These are phyloP conservation scores for Monilinia polystroma DNA, from an alignment of 2,329 filamentous ascomycete genomes.

Conservation along the genomic window DNA sequence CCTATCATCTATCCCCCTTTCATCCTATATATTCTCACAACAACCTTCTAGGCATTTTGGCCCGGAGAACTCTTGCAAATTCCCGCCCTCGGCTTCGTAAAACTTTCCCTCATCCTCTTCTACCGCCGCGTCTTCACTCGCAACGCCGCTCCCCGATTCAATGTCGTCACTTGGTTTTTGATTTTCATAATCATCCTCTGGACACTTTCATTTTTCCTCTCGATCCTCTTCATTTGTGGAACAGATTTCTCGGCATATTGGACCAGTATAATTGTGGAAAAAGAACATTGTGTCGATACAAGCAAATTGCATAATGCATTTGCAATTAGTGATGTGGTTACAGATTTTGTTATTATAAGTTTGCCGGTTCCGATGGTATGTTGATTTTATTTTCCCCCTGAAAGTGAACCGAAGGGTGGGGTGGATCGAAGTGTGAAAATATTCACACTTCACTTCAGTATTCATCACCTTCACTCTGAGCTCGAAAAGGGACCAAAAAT, in stretches of 20 bases:
- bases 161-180: constrained; percentile 12
- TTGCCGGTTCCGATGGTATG: constrained; percentile 18
- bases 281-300: constrained; percentile 17
- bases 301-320: constrained; percentile 19
- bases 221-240: constrained; percentile 20
- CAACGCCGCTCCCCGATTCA: constrained; percentile 13
- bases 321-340: constrained; percentile 18
- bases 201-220: constrained; percentile 16
- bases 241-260: constrained; percentile 6
- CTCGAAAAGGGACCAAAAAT: not conserved
- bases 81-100: constrained; percentile 17
- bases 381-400: not conserved
- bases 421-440: not conserved
- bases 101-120: constrained; percentile 21
- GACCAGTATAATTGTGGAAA: constrained; percentile 17
- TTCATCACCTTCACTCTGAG: not conserved
- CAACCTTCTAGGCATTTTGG: constrained; percentile 9
- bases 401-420: not conserved
- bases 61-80: constrained; percentile 19
- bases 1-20: no score
- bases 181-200: constrained; percentile 4
- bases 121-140: constrained; percentile 18
- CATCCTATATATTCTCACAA: not conserved
- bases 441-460: not conserved
- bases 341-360: constrained; percentile 14